Evolutionary conservation across 345 rosid genomes (phyloP).

Genomic region (Eucalyptus sp.): DNA sequence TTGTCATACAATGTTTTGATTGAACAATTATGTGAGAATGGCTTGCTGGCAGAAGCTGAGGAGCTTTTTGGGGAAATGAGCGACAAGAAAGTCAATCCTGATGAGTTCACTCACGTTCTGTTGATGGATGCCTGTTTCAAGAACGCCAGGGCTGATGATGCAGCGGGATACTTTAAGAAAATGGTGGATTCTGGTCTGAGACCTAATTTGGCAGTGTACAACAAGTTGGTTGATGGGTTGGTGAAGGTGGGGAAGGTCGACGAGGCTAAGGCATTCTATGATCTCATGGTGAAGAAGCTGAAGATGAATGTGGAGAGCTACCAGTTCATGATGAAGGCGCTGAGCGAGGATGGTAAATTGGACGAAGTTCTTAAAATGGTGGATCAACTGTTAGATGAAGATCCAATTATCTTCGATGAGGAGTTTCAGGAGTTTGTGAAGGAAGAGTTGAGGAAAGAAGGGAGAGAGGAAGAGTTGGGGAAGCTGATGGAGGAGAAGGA

Average conservation of each 20-base stretch:
- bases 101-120: slow-evolving; percentile 62
- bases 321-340: slow-evolving; percentile 59
- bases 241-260: slow-evolving; percentile 55
- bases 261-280: slow-evolving; percentile 64
- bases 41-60: slow-evolving; percentile 62
- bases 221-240: slow-evolving; percentile 53
- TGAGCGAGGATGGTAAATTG: slow-evolving; percentile 49
- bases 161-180: slow-evolving; percentile 57
- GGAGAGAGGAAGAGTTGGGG: slow-evolving; percentile 63
- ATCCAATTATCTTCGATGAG: slow-evolving; percentile 35
- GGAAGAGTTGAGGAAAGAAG: slow-evolving; percentile 56
- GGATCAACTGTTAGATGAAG: slow-evolving; percentile 66
- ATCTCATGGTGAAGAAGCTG: slow-evolving; percentile 77
- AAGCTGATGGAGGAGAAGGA: slow-evolving; percentile 83
- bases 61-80: slow-evolving; percentile 67
- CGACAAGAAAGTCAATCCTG: slow-evolving; percentile 69
- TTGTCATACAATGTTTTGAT: slow-evolving; percentile 69
- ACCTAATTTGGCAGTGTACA: slow-evolving; percentile 67
- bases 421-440: slow-evolving; percentile 73
- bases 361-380: slow-evolving; percentile 75
- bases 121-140: slow-evolving; percentile 77
- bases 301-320: slow-evolving; percentile 74
- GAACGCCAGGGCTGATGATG: slow-evolving; percentile 54
- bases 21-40: slow-evolving; percentile 63
- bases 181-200: slow-evolving; percentile 69